Evolutionary conservation across 768 basidiomycete species (phyloP), one percentile per base, ranked within the genome.

Genomic region (Exsudoporus frostii): DNA sequence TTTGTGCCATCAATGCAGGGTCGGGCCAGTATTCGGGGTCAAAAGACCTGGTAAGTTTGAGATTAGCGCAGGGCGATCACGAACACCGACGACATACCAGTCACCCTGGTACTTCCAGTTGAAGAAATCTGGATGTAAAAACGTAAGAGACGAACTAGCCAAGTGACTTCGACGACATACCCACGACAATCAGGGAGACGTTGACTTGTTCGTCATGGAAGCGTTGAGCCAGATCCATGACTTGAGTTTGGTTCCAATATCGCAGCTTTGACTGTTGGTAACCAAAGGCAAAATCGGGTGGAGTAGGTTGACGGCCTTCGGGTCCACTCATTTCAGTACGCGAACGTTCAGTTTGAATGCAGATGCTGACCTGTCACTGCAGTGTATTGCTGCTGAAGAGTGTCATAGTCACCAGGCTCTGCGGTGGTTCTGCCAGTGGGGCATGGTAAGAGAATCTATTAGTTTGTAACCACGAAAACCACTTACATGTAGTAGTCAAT

Each of bases 171-270:
- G 14, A 14, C 29, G 29, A 45, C 62, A 24, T 53, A 64, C 71
- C 71, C 11, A 73, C 62, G 25, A 72, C 70, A 19, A 74, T 73
- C 30, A 74, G 51, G 13, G 72, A 70, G 24, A 74, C 71, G 34
- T 67, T 68, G 4, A 73, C 70, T 25, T 71, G 57, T 46, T 72
- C 67, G 42, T 72, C 71, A 11, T 40, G n/a, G 20, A 40, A 40
- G 20, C 20, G 39, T 41, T 72, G 70, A n/a, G 72, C 72, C 5
- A 74, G 25, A 47, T 68, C 65, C n/a, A 66, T 45, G 24, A 73
- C 58, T 50, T 73, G 70, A 0, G 69, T 65, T 52, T 73, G 32
- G 67, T 48, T 73, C 72, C 58, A 57, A 71, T n/a, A 74, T 59
- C 58, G 71, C 71, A 15, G 70, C 71, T 33, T 33, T 33, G 32